Percentiles rank a stretch among this genome's conserved stretches.
Conservation (phyloP, 2,329 filamentous ascomycete species). For the Fusarium verrucosum region DNA sequence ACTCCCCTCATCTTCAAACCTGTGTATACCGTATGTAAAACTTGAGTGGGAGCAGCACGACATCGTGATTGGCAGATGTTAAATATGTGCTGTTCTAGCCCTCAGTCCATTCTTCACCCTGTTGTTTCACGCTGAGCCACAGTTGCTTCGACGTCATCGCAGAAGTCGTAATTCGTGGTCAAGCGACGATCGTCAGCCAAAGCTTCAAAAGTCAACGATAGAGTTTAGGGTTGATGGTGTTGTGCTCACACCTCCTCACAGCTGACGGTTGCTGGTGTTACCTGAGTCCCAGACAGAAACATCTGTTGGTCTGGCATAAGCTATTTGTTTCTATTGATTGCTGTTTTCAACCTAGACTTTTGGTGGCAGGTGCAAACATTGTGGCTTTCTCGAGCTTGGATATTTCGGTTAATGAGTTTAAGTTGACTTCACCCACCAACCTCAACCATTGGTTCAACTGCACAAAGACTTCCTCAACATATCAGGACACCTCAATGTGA, state of each 20-base stretch:
- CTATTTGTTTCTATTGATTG: neutral
- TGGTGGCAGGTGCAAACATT: neutral
- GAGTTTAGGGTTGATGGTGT: constrained; percentile 17
- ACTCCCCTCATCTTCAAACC: neutral
- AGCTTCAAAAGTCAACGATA: constrained; percentile 1
- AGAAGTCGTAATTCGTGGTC: neutral
- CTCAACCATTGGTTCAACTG: neutral
- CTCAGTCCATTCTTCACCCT: neutral
- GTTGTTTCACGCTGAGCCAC: constrained; percentile 2
- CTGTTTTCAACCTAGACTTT: neutral
- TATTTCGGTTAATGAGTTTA: neutral
- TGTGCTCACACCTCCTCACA: constrained; percentile 1
- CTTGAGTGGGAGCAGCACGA: neutral
- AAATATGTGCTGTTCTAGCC: neutral
- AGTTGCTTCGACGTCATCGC: constrained; percentile 5
- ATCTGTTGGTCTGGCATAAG: neutral
- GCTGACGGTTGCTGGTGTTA: constrained; percentile 11
- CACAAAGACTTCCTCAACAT: neutral
- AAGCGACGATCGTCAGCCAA: neutral
- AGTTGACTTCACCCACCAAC: neutral
- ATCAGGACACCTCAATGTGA: neutral
- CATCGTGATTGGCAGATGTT: constrained; percentile 9
- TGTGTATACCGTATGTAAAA: neutral
- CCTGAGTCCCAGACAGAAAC: neutral
- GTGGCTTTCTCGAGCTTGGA: neutral